Base-by-base conservation (phyloP, 805 yeast species). In the Candida rishiriensis region DNA sequence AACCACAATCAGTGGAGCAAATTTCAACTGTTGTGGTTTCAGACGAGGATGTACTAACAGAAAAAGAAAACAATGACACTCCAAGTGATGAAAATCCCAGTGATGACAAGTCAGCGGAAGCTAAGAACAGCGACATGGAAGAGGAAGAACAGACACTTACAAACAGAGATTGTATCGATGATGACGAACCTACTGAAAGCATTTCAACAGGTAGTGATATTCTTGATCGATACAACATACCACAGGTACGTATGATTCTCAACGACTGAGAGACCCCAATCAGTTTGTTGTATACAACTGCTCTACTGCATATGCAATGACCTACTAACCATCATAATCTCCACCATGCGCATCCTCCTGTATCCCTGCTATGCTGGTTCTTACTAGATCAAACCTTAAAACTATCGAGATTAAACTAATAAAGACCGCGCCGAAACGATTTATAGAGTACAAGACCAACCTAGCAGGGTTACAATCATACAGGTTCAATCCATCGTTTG, bases 401-500 rank as follows among this genome's bases (percentile, higher is more conserved):
- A 21, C 7, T 5, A 4, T 4, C 7, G 26, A 21, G 26, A 21
- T 21, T 21, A 21, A 21, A 21, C 26, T 21, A 7, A 21, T 21
- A 21, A 21, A 21, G 26, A 21, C 26, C 26, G 26, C 26, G 26
- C 26, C 47, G 30, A 34, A 40, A 16, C 42, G 15, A 34, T 48
- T 50, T 36, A 42, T 39, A 39, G 46, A 45, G 34, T 54, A 51
- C 41, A 43, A 36, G 31, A 40, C 55, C 12, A 35, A 39, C 13
- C 38, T 51, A 28, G 35, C 44, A 13, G 45, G 49, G 6, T 40
- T 54, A 37, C 44, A 44, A 36, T 46, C 55, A 17, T 54, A 44
- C 41, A 42, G 46, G 11, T 52, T 51, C 34, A 47, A 45, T 36
- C 56, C 58, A 3, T 31, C 34, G 33, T 54, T 52, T 42, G 51